Evolutionary conservation across 2,329 filamentous ascomycete species (phyloP).

Genomic region (Endothia cerciana): DNA sequence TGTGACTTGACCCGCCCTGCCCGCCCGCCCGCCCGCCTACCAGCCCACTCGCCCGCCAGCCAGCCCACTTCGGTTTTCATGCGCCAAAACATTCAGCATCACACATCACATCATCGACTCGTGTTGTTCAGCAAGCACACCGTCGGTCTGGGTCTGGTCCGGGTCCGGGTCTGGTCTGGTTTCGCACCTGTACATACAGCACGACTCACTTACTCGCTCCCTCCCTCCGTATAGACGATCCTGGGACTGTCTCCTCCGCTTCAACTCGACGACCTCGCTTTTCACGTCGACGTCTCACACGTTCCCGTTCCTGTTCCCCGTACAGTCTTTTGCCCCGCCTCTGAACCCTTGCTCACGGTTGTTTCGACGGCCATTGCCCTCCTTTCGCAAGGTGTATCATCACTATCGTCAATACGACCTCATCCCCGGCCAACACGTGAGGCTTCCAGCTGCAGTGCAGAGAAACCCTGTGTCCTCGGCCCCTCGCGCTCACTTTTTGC

Average conservation of each 20-base stretch:
- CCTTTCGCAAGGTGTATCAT: conserved; percentile 24
- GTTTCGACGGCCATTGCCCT: conserved; percentile 19
- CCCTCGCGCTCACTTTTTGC: neutral
- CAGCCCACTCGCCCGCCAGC: conserved; percentile 10
- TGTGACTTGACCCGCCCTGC: conserved; percentile 9
- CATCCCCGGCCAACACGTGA: conserved; percentile 14
- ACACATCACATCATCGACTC: conserved; percentile 26
- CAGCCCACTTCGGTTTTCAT: conserved; percentile 24
- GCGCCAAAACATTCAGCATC: conserved; percentile 15
- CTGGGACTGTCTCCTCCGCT: neutral
- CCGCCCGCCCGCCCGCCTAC: conserved; percentile 10
- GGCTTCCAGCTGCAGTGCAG: neutral
- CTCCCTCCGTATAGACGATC: neutral
- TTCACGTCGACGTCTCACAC: conserved; percentile 6
- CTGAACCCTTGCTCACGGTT: conserved; percentile 6
- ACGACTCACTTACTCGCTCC: neutral
- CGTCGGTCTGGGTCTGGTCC: too few species aligned
- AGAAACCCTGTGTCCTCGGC: neutral
- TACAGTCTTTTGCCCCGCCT: conserved; percentile 26
- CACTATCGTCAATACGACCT: conserved; percentile 7
- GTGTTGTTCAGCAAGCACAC: neutral
- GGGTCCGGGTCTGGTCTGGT: neutral
- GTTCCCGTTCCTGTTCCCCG: conserved; percentile 22
- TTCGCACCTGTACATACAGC: neutral
- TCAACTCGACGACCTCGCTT: conserved; percentile 15